phyloP scores from a whole-genome alignment of 192 early-diverging fungal species.

The Coemansia sp. region DNA sequence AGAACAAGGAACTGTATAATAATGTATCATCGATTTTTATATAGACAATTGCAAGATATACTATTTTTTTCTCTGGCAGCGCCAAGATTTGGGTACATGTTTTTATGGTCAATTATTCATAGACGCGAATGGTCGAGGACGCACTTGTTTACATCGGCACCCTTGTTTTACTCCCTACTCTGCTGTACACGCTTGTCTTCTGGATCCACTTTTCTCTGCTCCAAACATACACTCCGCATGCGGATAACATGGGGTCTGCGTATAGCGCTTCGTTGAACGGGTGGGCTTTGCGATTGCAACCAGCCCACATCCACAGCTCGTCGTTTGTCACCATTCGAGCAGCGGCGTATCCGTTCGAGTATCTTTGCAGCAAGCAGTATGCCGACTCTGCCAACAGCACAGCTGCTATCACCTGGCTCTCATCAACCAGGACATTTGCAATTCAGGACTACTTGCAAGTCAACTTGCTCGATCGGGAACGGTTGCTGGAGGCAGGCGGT shows the following conservation, averaged over 20 bases:
- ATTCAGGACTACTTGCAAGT: conserved; percentile 84
- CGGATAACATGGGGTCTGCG: conserved; percentile 89
- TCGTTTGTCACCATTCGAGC: conserved; percentile 84
- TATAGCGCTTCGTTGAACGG: conserved; percentile 83
- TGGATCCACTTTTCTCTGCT: conserved; percentile 81
- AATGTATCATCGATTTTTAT: too few relatives aligned
- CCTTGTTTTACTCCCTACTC: conserved; percentile 69
- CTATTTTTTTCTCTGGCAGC: too few relatives aligned
- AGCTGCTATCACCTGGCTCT: conserved; percentile 24
- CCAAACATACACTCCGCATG: conserved; percentile 73
- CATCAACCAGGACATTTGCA: conserved; percentile 79
- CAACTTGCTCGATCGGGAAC: conserved; percentile 35
- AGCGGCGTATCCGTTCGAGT: conserved; percentile 77
- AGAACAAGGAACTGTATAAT: not conserved
- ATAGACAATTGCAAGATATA: too few relatives aligned
- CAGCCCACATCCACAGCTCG: conserved; percentile 76
- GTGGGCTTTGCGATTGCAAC: conserved; percentile 73
- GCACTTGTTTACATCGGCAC: not conserved
- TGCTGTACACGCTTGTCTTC: conserved; percentile 77
- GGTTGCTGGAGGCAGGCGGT: conserved; percentile 52
- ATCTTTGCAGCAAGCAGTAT: conserved; percentile 52
- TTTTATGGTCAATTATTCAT: not conserved
- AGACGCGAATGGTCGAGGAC: not conserved
- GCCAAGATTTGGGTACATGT: too few relatives aligned
- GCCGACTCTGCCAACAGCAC: conserved; percentile 47